Evolutionary conservation across 345 rosid species (phyloP).

Genomic region (Kandelia obovata): DNA sequence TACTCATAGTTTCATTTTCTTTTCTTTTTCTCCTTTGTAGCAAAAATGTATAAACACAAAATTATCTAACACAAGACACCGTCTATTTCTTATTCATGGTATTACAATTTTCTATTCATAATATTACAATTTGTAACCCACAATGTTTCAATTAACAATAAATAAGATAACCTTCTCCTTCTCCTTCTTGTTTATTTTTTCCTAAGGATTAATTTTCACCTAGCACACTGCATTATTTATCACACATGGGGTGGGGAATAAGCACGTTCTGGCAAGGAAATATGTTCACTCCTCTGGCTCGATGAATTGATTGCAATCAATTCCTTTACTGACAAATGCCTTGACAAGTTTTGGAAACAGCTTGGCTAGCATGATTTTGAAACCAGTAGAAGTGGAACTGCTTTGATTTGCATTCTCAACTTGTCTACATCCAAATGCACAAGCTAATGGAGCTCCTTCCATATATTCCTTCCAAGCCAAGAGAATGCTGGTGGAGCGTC

Average conservation of each 20-base stretch:
- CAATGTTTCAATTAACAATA: too few relatives aligned
- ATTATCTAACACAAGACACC: too few relatives aligned
- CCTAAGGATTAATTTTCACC: neutral
- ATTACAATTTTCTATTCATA: too few relatives aligned
- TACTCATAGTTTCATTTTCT: too few relatives aligned
- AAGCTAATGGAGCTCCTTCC: conserved; percentile 66
- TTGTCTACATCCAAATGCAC: conserved; percentile 23
- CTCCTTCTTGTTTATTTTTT: too few relatives aligned
- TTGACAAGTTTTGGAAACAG: conserved; percentile 69
- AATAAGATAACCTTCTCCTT: too few relatives aligned
- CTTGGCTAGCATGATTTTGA: conserved; percentile 92
- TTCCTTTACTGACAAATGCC: conserved; percentile 64
- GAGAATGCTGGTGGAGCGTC: conserved; percentile 41
- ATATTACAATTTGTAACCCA: too few relatives aligned
- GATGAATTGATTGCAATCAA: conserved; percentile 51
- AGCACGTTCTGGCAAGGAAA: too few relatives aligned
- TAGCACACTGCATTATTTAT: conserved; percentile 10
- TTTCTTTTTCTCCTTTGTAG: too few relatives aligned
- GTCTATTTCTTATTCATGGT: too few relatives aligned
- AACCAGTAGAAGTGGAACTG: conserved; percentile 62
- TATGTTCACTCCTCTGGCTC: conserved; percentile 25
- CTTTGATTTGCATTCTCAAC: conserved; percentile 32
- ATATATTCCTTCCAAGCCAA: conserved; percentile 68
- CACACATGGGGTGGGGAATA: conserved; percentile 9
- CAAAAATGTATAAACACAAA: too few relatives aligned